Percentiles rank a stretch among this genome's conserved stretches.
These are phyloP conservation scores for Podosphaera fusca DNA, from an alignment of 2,329 filamentous ascomycete species.

Conservation along the genomic window DNA sequence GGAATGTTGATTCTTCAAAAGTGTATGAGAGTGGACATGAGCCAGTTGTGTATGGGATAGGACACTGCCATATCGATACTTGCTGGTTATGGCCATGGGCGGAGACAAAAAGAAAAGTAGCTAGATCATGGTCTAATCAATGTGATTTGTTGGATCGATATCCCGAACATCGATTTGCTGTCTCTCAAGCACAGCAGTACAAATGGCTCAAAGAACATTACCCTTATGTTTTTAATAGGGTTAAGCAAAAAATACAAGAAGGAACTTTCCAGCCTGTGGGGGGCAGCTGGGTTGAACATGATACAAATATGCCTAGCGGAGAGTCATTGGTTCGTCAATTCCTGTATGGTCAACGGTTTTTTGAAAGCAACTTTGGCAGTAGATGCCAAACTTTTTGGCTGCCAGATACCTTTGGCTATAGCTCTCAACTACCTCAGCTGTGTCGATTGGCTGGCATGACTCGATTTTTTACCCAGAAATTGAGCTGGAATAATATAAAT, in stretches of 20 bases:
- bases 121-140: constrained; percentile 88
- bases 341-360: constrained; percentile 84
- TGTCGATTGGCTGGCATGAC: constrained; percentile 90
- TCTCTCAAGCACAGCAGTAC: constrained; percentile 89
- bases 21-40: constrained; percentile 60
- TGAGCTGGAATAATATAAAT: constrained; percentile 99
- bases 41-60: constrained; percentile 67
- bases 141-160: constrained; percentile 90
- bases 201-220: constrained; percentile 91
- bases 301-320: constrained; percentile 90
- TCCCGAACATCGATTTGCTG: constrained; percentile 77
- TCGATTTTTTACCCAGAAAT: constrained; percentile 90
- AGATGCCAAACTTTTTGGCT: constrained; percentile 89
- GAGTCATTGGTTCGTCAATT: constrained; percentile 90
- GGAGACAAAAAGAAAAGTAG: constrained; percentile 92
- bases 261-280: constrained; percentile 87
- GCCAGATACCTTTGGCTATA: constrained; percentile 95
- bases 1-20: constrained; percentile 56
- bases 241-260: constrained; percentile 75
- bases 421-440: constrained; percentile 77
- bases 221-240: constrained; percentile 68
- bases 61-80: constrained; percentile 93
- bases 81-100: constrained; percentile 98
- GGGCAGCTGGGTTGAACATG: constrained; percentile 96
- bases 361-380: constrained; percentile 76